phyloP scores from a whole-genome alignment of 257 asterid genomes.

The Schizonepeta tenuifolia region DNA sequence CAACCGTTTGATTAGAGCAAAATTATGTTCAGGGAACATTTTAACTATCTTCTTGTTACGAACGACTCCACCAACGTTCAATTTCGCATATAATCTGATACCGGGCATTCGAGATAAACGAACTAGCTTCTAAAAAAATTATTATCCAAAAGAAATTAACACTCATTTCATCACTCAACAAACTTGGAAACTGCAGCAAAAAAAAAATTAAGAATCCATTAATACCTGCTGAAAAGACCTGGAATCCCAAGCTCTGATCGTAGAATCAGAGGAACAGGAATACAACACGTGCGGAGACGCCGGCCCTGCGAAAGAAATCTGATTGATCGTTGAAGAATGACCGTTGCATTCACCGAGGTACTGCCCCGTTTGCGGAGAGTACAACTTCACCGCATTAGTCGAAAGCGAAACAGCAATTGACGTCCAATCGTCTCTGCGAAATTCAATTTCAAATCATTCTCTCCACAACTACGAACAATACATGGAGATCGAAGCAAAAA shows the following conservation, averaged over 20 bases:
- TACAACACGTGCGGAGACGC: conserved; percentile 68
- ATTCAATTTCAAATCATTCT: conserved; percentile 6
- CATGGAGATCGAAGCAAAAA: background rate
- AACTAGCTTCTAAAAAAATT: background rate
- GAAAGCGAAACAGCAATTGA: conserved; percentile 95
- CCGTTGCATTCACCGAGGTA: conserved; percentile 80
- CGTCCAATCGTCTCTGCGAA: conserved; percentile 76
- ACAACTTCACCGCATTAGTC: conserved; percentile 81
- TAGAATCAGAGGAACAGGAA: conserved; percentile 85
- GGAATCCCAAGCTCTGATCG: conserved; percentile 94
- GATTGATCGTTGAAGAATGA: conserved; percentile 74
- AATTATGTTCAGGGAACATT: background rate
- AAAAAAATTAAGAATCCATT: background rate
- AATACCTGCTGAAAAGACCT: conserved; percentile 80
- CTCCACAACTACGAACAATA: background rate
- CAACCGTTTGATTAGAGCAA: background rate
- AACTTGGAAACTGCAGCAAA: background rate
- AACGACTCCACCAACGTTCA: background rate
- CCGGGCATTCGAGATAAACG: background rate
- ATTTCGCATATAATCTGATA: background rate
- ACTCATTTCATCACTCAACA: background rate
- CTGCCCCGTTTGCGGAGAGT: conserved; percentile 86
- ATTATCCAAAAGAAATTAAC: too few species aligned
- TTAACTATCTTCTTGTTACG: background rate
- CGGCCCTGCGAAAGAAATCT: conserved; percentile 65